phyloP scores from a whole-genome alignment of 2,329 filamentous ascomycete genomes.

The Diaporthe destruens region DNA sequence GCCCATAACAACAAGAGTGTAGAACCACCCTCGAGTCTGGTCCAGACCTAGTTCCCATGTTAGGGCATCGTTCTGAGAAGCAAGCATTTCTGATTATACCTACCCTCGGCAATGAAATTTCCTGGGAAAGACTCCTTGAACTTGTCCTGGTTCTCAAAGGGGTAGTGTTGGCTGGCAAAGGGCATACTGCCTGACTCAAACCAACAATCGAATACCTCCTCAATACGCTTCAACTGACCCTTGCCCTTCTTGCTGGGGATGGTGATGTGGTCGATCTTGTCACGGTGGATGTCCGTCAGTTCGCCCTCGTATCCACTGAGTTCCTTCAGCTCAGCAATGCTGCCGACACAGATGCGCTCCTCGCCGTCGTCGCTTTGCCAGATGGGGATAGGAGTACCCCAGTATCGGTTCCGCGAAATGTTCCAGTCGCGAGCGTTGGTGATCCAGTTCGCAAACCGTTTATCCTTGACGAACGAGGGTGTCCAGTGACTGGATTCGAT shows the following conservation, averaged over 20 bases:
- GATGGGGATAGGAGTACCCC: conserved; percentile 92
- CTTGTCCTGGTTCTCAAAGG: conserved; percentile 87
- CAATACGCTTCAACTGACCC: conserved; percentile 81
- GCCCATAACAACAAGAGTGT: conserved; percentile 89
- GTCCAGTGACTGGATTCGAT: conserved; percentile 94
- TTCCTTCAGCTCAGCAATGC: conserved; percentile 84
- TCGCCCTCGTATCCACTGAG: conserved; percentile 89
- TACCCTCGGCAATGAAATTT: conserved; percentile 87
- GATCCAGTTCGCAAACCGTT: conserved; percentile 93
- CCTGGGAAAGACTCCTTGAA: conserved; percentile 88
- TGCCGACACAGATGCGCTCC: conserved; percentile 88
- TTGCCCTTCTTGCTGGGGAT: conserved; percentile 92
- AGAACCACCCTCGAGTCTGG: conserved; percentile 97
- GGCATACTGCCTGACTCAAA: conserved; percentile 98
- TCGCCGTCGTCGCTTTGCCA: conserved; percentile 93
- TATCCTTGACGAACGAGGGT: conserved; percentile 89
- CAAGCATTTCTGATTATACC: conserved; percentile 57
- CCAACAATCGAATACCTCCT: conserved; percentile 97
- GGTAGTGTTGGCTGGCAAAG: conserved; percentile 90
- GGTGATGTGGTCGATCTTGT: conserved; percentile 93
- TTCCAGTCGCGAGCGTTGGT: conserved; percentile 94
- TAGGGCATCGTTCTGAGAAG: background rate
- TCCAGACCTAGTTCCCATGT: conserved; percentile 64
- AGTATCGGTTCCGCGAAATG: conserved; percentile 92
- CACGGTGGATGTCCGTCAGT: conserved; percentile 87